A percentile compares a stretch with the other conserved stretches of the same genome.
Evolutionary conservation across 2,329 filamentous ascomycete genomes (phyloP).

Genomic region (Dactylellina sp.): DNA sequence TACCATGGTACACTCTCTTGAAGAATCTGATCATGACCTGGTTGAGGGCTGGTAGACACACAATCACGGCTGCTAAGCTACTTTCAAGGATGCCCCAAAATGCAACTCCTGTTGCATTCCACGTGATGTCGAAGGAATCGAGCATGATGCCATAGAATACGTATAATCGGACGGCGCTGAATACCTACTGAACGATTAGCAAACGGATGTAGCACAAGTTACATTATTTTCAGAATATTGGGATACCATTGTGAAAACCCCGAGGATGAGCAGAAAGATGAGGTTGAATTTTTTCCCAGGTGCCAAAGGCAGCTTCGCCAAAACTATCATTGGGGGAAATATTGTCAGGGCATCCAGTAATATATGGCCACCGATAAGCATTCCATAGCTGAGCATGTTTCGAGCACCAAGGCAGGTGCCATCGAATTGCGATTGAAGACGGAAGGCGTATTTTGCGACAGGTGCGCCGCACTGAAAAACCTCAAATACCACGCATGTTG

Average conservation of each 20-base stretch:
- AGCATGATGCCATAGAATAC: conserved; percentile 38
- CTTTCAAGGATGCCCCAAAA: conserved; percentile 44
- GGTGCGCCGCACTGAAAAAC: conserved; percentile 27
- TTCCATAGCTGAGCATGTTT: conserved; percentile 21
- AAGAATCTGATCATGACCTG: conserved; percentile 20
- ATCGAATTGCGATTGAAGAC: conserved; percentile 23
- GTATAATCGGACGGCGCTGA: conserved; percentile 27
- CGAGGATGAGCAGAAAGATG: conserved; percentile 34
- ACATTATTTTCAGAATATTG: too few relatives aligned
- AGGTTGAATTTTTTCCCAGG: conserved; percentile 42
- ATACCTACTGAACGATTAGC: conserved; percentile 1
- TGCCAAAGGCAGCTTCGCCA: conserved; percentile 20
- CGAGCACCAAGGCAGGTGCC: conserved; percentile 22
- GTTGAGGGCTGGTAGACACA: conserved; percentile 30
- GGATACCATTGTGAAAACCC: conserved; percentile 34
- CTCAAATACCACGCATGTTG: conserved; percentile 10
- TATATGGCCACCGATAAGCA: conserved; percentile 35
- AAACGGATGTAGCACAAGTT: neutral
- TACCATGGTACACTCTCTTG: conserved; percentile 10
- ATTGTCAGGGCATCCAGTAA: conserved; percentile 36
- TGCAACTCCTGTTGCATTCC: conserved; percentile 32
- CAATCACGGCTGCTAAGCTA: conserved; percentile 34
- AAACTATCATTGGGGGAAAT: conserved; percentile 31
- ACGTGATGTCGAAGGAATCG: conserved; percentile 36
- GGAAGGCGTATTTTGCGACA: neutral